These are phyloP conservation scores for Teratosphaeria epicoccoides DNA, from an alignment of 2,329 filamentous ascomycete genomes.

Conservation along the genomic window DNA sequence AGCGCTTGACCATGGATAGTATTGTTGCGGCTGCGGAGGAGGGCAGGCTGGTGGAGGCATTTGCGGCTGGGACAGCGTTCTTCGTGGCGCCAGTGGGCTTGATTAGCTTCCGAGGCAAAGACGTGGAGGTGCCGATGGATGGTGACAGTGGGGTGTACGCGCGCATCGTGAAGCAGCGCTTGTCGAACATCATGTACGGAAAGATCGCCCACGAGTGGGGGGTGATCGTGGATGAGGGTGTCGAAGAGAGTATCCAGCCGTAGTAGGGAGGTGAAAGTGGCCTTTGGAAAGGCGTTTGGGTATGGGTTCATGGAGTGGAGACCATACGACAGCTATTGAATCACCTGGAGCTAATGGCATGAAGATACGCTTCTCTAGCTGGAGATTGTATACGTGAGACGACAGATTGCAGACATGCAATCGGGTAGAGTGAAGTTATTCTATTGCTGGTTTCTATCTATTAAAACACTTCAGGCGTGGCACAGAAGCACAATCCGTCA, in stretches of 20 bases:
- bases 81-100: conserved; percentile 38
- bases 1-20: conserved; percentile 72
- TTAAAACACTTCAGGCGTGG: neutral
- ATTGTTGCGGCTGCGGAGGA: conserved; percentile 61
- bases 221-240: conserved; percentile 30
- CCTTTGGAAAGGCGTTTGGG: no score
- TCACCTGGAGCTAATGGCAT: no score
- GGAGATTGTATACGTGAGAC: no score
- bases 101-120: conserved; percentile 36
- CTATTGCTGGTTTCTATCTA: conserved; percentile 3
- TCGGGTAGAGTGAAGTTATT: neutral
- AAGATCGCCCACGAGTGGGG: conserved; percentile 39
- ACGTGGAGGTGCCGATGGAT: conserved; percentile 33
- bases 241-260: no score
- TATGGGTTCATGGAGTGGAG: neutral
- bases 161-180: conserved; percentile 33
- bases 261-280: no score
- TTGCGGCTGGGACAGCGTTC: conserved; percentile 72
- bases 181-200: conserved; percentile 41
- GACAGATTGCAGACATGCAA: no score
- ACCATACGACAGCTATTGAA: neutral
- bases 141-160: conserved; percentile 35
- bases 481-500: neutral
- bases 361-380: no score
- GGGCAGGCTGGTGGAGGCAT: conserved; percentile 70